Evolutionary conservation across 768 basidiomycete genomes (phyloP), one percentile per base, ranked within the genome.

Genomic region (Boletus vermiculosoides): DNA sequence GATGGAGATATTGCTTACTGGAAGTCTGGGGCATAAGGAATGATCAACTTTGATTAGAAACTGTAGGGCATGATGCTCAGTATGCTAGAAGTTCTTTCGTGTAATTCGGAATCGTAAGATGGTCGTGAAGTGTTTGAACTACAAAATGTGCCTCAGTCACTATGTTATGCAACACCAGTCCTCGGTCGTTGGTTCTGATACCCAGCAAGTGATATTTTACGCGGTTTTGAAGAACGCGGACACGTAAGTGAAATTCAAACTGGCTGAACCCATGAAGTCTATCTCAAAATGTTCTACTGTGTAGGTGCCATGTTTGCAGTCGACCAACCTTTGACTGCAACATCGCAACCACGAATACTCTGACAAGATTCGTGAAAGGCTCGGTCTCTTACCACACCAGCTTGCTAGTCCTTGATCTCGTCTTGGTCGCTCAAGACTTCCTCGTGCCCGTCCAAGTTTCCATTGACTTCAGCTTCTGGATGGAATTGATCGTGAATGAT

Each of bases 1-100:
- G 92, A 94, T 63, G 92, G 92, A 28, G 92, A 94, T 63, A 94
- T 94, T 69, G 91, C 90, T 1, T 92, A 93, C 76, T 95, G 93
- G 93, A 94, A 94, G 70, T 69, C 87, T 42, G 91, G 92, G 39
- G 84, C 68, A 62, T 81, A 55, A 67, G 16, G 25, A 30, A 42
- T 54, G 18, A 18, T 30, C 18, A 13, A 39, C 13, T 9, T 13
- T 0, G 34, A 57, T 8, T 47, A 56, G 45, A 54, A 46, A 52
- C n/a, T 9, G 42, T 62, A n/a, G n/a, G n/a, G n/a, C n/a, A n/a
- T n/a, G 33, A 51, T 55, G 34, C 16, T 44, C 37, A 46, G 39
- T 63, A 58, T 44, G 40, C 50, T 62, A 58, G 54, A 64, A 50
- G 36, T 33, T 16, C 31, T 52, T 55, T 42, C 16, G 42, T 56